These are phyloP conservation scores for Sporobolomyces pararoseus DNA, from an alignment of 768 basidiomycete genomes.

Conservation along the genomic window DNA sequence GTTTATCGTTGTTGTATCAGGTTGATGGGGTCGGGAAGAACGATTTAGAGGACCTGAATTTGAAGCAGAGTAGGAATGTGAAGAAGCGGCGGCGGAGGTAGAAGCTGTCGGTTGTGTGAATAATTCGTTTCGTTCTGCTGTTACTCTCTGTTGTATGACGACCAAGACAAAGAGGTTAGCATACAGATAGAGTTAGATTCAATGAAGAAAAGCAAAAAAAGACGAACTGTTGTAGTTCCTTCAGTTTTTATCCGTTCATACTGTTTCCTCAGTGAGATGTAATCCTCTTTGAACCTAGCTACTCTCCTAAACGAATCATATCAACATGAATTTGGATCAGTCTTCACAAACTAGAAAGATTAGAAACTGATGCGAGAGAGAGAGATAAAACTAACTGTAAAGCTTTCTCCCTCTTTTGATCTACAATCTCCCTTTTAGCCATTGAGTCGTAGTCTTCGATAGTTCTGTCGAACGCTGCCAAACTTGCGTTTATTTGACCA, in stretches of 20 bases:
- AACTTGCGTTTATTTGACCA: slow-evolving; percentile 97
- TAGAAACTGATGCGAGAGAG: background rate
- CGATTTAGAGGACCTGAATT: background rate
- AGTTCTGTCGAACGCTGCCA: slow-evolving; percentile 89
- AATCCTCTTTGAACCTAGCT: slow-evolving; percentile 84
- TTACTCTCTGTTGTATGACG: background rate
- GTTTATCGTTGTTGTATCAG: slow-evolving; percentile 16
- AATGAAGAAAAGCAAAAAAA: slow-evolving; percentile 36
- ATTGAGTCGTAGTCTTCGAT: slow-evolving; percentile 97
- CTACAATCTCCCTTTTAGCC: slow-evolving; percentile 93
- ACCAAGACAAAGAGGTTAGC: too few species aligned
- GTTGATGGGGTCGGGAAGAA: background rate
- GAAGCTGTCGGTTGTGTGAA: background rate
- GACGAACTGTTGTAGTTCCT: background rate
- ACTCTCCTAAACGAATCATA: slow-evolving; percentile 72
- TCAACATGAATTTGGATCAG: too few species aligned
- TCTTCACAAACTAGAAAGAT: background rate
- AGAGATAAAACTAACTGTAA: slow-evolving; percentile 60
- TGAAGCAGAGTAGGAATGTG: slow-evolving; percentile 23
- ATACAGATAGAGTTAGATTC: background rate
- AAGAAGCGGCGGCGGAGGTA: background rate
- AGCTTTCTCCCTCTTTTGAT: slow-evolving; percentile 94
- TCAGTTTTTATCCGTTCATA: slow-evolving; percentile 68
- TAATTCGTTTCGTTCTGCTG: slow-evolving; percentile 1
- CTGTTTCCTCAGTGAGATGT: slow-evolving; percentile 71